These are phyloP conservation scores for Candida nitratophila DNA, from an alignment of 805 yeast genomes.

Conservation along the genomic window DNA sequence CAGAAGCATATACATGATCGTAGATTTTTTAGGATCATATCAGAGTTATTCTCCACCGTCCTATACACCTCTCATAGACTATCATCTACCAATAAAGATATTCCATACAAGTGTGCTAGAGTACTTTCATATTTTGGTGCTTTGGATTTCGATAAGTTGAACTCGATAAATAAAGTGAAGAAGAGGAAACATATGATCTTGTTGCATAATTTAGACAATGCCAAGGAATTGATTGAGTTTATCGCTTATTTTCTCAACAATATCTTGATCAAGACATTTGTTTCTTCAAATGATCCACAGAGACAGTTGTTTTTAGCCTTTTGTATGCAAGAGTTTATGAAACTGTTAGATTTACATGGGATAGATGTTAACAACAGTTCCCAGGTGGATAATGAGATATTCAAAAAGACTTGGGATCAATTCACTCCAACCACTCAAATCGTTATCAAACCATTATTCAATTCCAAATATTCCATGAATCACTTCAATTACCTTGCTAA, in stretches of 20 bases:
- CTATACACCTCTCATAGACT: constrained; percentile 52
- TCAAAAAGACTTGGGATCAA: constrained; percentile 42
- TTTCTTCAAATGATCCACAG: constrained; percentile 85
- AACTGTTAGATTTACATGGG: constrained; percentile 44
- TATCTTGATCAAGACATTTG: constrained; percentile 73
- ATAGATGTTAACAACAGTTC: not conserved
- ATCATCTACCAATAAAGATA: constrained; percentile 35
- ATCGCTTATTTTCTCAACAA: constrained; percentile 58
- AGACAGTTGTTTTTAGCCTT: constrained; percentile 78
- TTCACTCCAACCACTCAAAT: constrained; percentile 63
- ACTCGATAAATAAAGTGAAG: constrained; percentile 29
- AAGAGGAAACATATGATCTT: constrained; percentile 32
- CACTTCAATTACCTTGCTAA: constrained; percentile 38
- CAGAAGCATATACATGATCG: constrained; percentile 32
- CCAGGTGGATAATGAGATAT: constrained; percentile 6
- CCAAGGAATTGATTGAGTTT: constrained; percentile 57
- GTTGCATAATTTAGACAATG: constrained; percentile 55
- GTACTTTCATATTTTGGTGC: constrained; percentile 77
- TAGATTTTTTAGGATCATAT: constrained; percentile 26
- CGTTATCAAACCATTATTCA: constrained; percentile 66
- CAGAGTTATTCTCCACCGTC: constrained; percentile 44
- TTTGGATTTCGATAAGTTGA: constrained; percentile 55
- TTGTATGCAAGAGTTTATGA: constrained; percentile 81
- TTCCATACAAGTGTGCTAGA: constrained; percentile 56
- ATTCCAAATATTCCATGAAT: constrained; percentile 62